Base-by-base conservation (phyloP, 768 basidiomycete species). In the Mycena floridula region DNA sequence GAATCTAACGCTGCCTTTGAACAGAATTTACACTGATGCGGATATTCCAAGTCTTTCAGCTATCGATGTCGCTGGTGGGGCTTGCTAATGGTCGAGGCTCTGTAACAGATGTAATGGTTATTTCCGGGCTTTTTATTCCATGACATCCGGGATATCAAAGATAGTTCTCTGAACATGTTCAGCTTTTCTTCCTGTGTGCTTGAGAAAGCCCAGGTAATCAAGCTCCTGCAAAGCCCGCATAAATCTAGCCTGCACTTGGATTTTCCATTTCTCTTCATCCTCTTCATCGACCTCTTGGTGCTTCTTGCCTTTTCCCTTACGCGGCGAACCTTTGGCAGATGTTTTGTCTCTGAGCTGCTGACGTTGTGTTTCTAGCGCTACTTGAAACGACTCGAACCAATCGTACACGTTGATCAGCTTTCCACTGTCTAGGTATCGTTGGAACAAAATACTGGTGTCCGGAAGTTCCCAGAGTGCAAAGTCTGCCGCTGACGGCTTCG, bases 341-440 rank as follows among this genome's bases (percentile, higher is more conserved):
- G 21, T 24, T 49, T 39, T 24, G 47, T 47, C 43, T 63, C 23
- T 21, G 27, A 22, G 42, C 5, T 50, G 53, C 48, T 55, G 42
- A n/a, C 63, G 57, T 62, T 85, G 85, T 1, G 63, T 65, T 57
- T 88, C 86, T 43, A 91, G 61, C 25, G 77, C 82, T 18, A 69
- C 60, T 25, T 76, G 71, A 59, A 92, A 93, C 20, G 83, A 76
- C 52, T 87, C 81, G 54, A 81, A 90, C 90, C 89, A 91, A 60
- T 93, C 90, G 58, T 86, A 90, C 2, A 89, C 74, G 56, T 92
- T 92, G 61, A 92, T 79, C 77, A 85, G 76, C 63, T 74, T 82
- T 37, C 86, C 87, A 38, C 85, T 84, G 54, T 89, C 82, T 35
- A 82, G 69, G 62, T 89, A 92, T 18, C 87, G 73, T 38, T 66